Base-by-base conservation (phyloP, 1,139 yeast genomes). In the Geotrichum citri-aurantii region DNA sequence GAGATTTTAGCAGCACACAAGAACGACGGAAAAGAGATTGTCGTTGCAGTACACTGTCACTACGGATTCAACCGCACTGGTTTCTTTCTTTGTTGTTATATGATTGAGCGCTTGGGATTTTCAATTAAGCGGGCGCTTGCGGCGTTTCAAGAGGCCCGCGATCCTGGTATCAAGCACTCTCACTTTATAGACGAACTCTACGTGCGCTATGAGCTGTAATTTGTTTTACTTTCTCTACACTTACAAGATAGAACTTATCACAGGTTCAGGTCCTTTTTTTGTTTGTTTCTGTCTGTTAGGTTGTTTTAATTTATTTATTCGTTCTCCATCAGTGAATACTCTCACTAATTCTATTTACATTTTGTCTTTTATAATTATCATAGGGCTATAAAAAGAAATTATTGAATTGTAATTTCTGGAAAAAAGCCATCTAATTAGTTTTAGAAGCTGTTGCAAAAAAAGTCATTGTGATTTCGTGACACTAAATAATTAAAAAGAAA, bases 51-150 rank as follows among this genome's bases (percentile, higher is more conserved):
- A 3, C 95, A 87, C 71, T 87, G 95, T 69, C 95, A 87, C 69
- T 87, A 87, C 68, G 95, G 95, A 2, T 88, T 86, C 71, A 87
- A 87, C 69, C 75, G 95, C 58, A 87, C 95, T 0, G 95, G 95
- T 1, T 87, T 83, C 66, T 77, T 87, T 61, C 81, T 87, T 27
- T 84, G 89, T 66, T 82, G 88, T 66, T 87, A 84, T 68, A 74
- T 87, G 67, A 78, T 87, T 49, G 90, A 85, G 65, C 73, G 74
- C 58, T 71, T 81, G 29, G 83, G 83, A 0, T 81, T 87, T 81
- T 66, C 79, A 2, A 88, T 86, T 3, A 75, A 75, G 52, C 87
- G 84, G 54, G 89, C 93, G 0, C 77, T 87, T 5, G 80, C 76
- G 14, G 85, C 85, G 0, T 87, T 85, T 68, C 77, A 75, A 55